Evolutionary conservation across 2,329 filamentous ascomycete species (phyloP), one percentile per base, ranked within the genome.

Genomic region (Cadophora malorum): DNA sequence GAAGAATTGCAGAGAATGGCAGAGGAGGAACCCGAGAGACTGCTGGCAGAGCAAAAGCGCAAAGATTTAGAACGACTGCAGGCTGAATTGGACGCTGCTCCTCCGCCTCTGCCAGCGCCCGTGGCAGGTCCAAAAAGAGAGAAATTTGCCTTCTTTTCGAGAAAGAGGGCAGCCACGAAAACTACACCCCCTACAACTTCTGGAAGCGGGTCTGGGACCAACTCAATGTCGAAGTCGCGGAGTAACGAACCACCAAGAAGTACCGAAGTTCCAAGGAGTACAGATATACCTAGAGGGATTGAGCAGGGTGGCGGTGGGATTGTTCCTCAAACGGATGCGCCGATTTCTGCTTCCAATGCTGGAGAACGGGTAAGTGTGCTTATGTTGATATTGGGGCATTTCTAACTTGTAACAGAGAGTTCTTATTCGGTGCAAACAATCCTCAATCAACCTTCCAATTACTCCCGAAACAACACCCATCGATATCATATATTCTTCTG

Each of bases 321-420:
- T 66, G 75, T 86, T 1, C 83, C 86, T 28, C 84, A 85, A 63
- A 89, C 85, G 53, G 93, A 96, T 81, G 92, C 92, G 25, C 94
- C 94, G 1, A 83, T 90, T 10, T 94, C 93, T 64, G 92, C 92
- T 16, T 90, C 91, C 67, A 96, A 96, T 80, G 87, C 91, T 69
- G 90, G 90, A 56, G 91, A 94, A 76, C 85, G 93, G 74, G 90
- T 91, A 80, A 83, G 88, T 82, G 28, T 25, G 35, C 21, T 47
- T 16, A 2, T 55, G 14, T 28, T 41, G 9, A 52, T 33, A 19
- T 41, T 9, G 4, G 16, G 28, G 14, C 14, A 19, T 62, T 56
- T 25, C 65, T 66, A 35, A 66, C 14, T 25, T 45, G 50, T 70
- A 12, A 61, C 69, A 91, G 86, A 86, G 86, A 72, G 91, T 97